Evolutionary conservation across 2,329 filamentous ascomycete genomes (phyloP).

Genomic region (Cladorrhinum sp.): DNA sequence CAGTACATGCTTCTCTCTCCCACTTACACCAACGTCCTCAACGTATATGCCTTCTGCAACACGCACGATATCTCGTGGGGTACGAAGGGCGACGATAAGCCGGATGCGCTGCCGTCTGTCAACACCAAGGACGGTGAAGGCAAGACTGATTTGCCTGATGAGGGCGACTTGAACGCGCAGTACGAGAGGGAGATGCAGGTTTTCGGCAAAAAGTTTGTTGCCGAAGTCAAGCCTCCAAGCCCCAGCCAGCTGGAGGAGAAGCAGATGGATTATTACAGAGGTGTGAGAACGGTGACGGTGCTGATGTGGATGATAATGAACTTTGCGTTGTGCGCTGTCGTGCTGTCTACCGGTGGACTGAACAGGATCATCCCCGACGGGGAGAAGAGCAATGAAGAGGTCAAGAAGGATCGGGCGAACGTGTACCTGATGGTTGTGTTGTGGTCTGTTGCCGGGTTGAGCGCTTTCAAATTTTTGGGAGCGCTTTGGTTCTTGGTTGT

Average conservation of each 20-base stretch:
- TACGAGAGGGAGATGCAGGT: conserved; percentile 80
- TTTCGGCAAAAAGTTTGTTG: conserved; percentile 71
- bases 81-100: conserved; percentile 96
- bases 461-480: conserved; percentile 81
- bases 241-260: conserved; percentile 64
- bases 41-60: conserved; percentile 98
- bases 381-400: conserved; percentile 40
- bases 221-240: conserved; percentile 62
- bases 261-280: conserved; percentile 98
- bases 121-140: conserved; percentile 84
- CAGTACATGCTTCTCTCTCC: conserved; percentile 95
- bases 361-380: conserved; percentile 57
- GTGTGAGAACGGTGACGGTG: conserved; percentile 88
- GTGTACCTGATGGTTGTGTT: conserved; percentile 85
- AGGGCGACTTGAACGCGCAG: conserved; percentile 90
- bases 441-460: conserved; percentile 83
- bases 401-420: conserved; percentile 56
- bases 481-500: conserved; percentile 91
- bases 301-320: conserved; percentile 97
- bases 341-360: conserved; percentile 81
- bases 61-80: conserved; percentile 98
- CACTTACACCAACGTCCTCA: conserved; percentile 96
- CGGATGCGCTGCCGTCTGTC: conserved; percentile 84
- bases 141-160: conserved; percentile 94
- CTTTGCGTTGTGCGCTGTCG: conserved; percentile 80